Base-by-base conservation (phyloP, 352 stramenopile species). In the Globisporangium splendens region DNA sequence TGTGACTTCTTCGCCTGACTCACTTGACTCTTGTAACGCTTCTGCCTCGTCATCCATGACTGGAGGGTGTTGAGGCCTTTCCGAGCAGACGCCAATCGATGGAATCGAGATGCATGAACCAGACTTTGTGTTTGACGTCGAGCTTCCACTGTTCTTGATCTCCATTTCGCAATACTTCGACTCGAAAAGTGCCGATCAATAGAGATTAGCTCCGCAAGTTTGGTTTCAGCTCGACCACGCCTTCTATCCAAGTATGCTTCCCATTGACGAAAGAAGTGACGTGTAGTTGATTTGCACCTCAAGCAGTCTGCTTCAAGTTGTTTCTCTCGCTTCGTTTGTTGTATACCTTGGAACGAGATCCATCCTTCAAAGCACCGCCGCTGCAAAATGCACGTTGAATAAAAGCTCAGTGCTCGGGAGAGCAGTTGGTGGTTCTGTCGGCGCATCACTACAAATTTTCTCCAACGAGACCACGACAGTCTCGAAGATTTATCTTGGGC, bases 361-460 rank as follows among this genome's bases (percentile, higher is more conserved):
- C 57, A 63, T 11, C 41, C 49, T 44, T 20, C 21, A 44, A 63
- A 58, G 43, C 48, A 69, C 17, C 56, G 56, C 21, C 56, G 59
- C 18, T 74, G 67, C 12, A 76, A 42, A 33, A 79, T 54, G 5
- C 63, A 43, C 7, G 62, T 56, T 10, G 65, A 70, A 43, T 74
- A 76, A 35, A 74, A 72, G 12, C 57, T 61, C 2, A 76, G 35
- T 11, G 63, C 68, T 46, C 70, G 69, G 11, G 50, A 53, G 5
- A 67, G 18, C 46, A 59, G 58, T 8, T 76, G 50, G 8, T 74
- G 61, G 47, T 72, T 66, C 14, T 69, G 54, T 21, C 51, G 53
- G 18, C 66, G 59, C 44, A 49, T 50, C 12, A 18, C 10, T 2
- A 75, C n/a, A 35, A 71, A 69, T 13, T 42, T 3, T 11, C 55